phyloP scores from a whole-genome alignment of 257 asterid species.

The Verbena officinalis region DNA sequence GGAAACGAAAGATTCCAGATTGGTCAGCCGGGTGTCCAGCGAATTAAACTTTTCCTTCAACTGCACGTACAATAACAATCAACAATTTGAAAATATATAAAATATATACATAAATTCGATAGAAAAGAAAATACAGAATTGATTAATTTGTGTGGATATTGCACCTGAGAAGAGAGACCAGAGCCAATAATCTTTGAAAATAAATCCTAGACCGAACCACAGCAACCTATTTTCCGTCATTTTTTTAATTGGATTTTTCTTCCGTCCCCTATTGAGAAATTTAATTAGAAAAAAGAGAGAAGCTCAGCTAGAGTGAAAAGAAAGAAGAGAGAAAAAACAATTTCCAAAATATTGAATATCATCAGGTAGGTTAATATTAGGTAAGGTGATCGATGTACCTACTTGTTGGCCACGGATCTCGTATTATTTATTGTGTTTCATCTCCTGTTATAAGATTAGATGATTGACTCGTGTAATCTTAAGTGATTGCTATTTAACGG shows the following conservation, averaged over 20 bases:
- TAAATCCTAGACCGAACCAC: slow-evolving; percentile 66
- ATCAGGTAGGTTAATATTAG: no score
- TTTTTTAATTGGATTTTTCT: not conserved
- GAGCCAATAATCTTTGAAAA: slow-evolving; percentile 55
- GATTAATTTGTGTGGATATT: not conserved
- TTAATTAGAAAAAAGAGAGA: not conserved
- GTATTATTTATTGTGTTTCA: no score
- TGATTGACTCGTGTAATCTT: no score
- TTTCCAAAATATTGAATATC: no score
- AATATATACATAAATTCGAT: not conserved
- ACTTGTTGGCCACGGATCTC: no score
- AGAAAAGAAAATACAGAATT: not conserved
- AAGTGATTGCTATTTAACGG: no score
- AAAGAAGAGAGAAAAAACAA: no score
- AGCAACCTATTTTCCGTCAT: slow-evolving; percentile 63
- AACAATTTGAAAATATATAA: not conserved
- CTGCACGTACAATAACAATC: slow-evolving; percentile 33
- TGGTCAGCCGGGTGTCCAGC: slow-evolving; percentile 58
- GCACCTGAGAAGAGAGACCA: slow-evolving; percentile 53
- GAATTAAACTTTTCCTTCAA: slow-evolving; percentile 47
- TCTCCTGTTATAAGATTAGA: no score
- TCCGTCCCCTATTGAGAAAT: not conserved
- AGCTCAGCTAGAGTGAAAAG: not conserved
- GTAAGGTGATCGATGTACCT: no score
- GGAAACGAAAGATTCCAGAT: slow-evolving; percentile 51